Evolutionary conservation across 2,329 filamentous ascomycete genomes (phyloP).

Genomic region (Fonsecaea pugnacius): DNA sequence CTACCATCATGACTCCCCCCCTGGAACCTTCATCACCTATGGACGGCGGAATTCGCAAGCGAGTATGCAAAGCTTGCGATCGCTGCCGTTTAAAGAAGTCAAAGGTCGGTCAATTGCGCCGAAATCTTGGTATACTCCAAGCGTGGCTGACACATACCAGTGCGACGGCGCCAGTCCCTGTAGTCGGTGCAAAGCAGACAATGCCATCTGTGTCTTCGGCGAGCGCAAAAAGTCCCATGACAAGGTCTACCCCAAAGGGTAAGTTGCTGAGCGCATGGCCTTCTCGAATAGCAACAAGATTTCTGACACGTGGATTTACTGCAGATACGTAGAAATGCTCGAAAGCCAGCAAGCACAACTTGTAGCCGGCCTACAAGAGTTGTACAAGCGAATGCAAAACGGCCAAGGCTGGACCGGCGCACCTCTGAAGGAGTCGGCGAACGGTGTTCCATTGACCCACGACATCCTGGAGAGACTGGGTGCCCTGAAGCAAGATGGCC

Average conservation of each 20-base stretch:
- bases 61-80: constrained; percentile 70
- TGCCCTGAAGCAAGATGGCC: constrained; percentile 59
- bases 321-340: constrained; percentile 68
- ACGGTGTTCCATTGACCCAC: constrained; percentile 65
- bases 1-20: constrained; percentile 36
- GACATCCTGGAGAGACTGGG: constrained; percentile 65
- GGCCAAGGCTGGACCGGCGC: constrained; percentile 62
- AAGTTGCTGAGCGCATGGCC: constrained; percentile 38
- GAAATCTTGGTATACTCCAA: too few relatives aligned
- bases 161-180: constrained; percentile 67
- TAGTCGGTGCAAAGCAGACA: constrained; percentile 65
- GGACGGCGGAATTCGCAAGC: constrained; percentile 54
- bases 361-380: constrained; percentile 63
- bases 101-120: constrained; percentile 55
- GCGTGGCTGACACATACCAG: constrained; percentile 40
- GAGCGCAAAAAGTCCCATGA: constrained; percentile 69
- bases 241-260: constrained; percentile 72
- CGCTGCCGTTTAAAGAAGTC: constrained; percentile 69
- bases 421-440: constrained; percentile 55
- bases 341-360: constrained; percentile 68
- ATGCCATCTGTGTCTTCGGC: constrained; percentile 68
- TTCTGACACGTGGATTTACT: not conserved
- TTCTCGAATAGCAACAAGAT: not conserved
- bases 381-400: constrained; percentile 59
- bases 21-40: constrained; percentile 36